Conservation (phyloP, 257 asterid genomes). For the Solanum lignicaule region DNA sequence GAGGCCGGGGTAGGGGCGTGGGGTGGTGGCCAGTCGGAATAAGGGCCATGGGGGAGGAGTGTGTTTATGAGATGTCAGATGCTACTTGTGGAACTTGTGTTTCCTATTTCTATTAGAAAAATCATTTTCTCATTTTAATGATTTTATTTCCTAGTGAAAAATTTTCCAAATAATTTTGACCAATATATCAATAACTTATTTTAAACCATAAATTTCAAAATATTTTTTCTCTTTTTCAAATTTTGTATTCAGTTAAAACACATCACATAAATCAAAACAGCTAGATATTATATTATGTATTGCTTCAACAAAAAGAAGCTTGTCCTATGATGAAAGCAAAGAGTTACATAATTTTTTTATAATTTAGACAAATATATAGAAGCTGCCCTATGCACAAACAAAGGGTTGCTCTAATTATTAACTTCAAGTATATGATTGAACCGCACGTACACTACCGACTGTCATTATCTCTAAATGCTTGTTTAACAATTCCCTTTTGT, state of each 20-base stretch:
- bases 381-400: conserved; percentile 29
- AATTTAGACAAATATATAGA: not conserved
- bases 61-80: not conserved
- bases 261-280: not conserved
- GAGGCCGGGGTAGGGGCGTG: not conserved
- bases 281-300: not conserved
- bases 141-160: not conserved
- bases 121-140: not conserved
- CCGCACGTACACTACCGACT: conserved; percentile 20
- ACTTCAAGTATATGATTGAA: conserved; percentile 13
- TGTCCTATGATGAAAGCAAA: not conserved
- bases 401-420: conserved; percentile 20
- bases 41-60: not conserved
- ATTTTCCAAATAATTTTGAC: not conserved
- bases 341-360: not conserved
- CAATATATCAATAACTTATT: not conserved
- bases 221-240: not conserved
- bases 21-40: not conserved
- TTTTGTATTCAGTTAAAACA: not conserved
- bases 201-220: not conserved
- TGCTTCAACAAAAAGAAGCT: not conserved
- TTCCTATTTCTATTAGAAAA: not conserved
- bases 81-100: not conserved
- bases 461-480: conserved; percentile 20
- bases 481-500: conserved; percentile 4